Base-by-base conservation (phyloP, 306 rosid species). In the Rosa rugosa region DNA sequence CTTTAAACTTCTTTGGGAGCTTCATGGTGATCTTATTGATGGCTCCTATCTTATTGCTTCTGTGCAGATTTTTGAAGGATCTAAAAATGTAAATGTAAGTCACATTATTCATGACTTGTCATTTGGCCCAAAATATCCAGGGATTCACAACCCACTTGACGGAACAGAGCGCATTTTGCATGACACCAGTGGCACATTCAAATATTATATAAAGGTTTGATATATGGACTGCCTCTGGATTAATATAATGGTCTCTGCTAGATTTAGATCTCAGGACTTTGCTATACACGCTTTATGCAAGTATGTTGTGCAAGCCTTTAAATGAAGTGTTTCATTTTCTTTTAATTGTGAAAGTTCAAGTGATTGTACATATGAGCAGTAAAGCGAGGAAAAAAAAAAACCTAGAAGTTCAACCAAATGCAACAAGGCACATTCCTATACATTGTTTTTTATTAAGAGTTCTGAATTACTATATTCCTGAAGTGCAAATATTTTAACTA, bases 101-200 rank as follows among this genome's bases (percentile, higher is more conserved):
- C 98, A 96, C 56, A 41, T 88, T 69, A 87, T 96, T 83, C 98
- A 96, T 68, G 97, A 93, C 88, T 80, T 96, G 87, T 96, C 99
- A 75, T 96, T 96, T 80, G 99, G 99, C 80, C 99, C 99, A 82
- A 89, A 93, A 88, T 96, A 89, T 89, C 99, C 99, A 17, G 99
- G 99, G 84, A 82, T 87, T 77, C 98, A 96, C 89, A 96, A 96
- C 78, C 99, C 99, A 62, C 97, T 96, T 75, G 99, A 96, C 80
- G 94, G 40, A 64, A 96, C 96, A 5, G 79, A 76, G 20, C 91
- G 98, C 64, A 88, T 89, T 81, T 80, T 96, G 80, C 97, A 78
- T 78, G 99, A 77, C 69, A 78, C 92, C 12, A 93, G 99, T 79
- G 99, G 98, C 81, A 92, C 93, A 64, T 96, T 96, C 84, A 96